Evolutionary conservation across 306 rosid genomes (phyloP).

Genomic region (Casuarina equisetifolia): DNA sequence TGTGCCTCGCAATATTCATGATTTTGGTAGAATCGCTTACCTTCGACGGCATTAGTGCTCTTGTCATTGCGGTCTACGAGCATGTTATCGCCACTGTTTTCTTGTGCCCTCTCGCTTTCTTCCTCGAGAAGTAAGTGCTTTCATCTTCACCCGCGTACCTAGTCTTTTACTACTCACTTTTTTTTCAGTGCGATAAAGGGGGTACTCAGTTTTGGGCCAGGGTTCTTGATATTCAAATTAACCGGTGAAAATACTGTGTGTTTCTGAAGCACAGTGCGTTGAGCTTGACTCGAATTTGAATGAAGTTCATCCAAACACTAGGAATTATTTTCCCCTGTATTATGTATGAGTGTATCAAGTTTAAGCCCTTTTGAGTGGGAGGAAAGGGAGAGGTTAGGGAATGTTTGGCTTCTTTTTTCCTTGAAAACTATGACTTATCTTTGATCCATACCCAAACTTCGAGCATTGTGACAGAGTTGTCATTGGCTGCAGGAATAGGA

Average conservation of each 20-base stretch:
- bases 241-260: no score
- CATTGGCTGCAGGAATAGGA: slow-evolving; percentile 1
- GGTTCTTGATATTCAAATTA: no score
- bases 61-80: slow-evolving; percentile 11
- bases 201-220: no score
- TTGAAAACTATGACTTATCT: not conserved
- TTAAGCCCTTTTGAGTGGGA: no score
- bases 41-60: slow-evolving; percentile 8
- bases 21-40: not conserved
- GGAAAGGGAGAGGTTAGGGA: no score
- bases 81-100: slow-evolving; percentile 6
- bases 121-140: slow-evolving; percentile 13
- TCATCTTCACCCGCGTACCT: not conserved
- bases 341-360: no score
- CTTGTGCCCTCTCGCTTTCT: slow-evolving; percentile 13
- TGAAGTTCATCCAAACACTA: no score
- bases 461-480: not conserved
- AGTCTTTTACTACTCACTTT: not conserved
- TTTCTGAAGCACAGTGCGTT: no score
- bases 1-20: slow-evolving; percentile 12
- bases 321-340: no score
- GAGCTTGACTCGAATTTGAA: no score
- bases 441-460: not conserved
- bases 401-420: not conserved
- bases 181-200: no score